phyloP scores from a whole-genome alignment of 2,329 filamentous ascomycete genomes.

The Pseudomassariella vexata region DNA sequence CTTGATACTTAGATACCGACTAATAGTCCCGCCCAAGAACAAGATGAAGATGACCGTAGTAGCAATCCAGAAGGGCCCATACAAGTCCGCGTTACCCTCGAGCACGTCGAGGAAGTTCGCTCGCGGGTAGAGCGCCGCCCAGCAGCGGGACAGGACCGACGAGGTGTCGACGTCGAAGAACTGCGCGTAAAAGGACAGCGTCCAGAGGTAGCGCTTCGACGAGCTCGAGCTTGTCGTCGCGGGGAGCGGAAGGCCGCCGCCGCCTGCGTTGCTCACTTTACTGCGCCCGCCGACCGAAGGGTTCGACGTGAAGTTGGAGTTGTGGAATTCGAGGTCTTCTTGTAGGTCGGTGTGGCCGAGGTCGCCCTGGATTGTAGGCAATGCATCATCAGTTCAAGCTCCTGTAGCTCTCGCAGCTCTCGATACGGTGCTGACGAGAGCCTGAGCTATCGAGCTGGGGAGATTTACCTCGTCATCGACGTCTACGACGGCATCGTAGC shows the following conservation, averaged over 20 bases:
- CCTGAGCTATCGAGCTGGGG: too few relatives aligned
- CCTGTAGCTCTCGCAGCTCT: slow-evolving; percentile 7
- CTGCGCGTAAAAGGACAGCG: slow-evolving; percentile 87
- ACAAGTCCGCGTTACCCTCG: slow-evolving; percentile 93
- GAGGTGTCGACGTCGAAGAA: slow-evolving; percentile 98
- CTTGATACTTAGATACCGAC: slow-evolving; percentile 72
- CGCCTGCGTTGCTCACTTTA: slow-evolving; percentile 39
- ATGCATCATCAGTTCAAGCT: slow-evolving; percentile 7
- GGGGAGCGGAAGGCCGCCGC: slow-evolving; percentile 48
- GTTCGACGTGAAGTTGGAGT: slow-evolving; percentile 71
- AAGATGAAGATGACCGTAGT: slow-evolving; percentile 95
- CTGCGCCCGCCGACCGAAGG: slow-evolving; percentile 37
- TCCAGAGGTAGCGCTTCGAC: slow-evolving; percentile 87
- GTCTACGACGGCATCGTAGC: slow-evolving; percentile 97
- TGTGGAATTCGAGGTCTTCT: slow-evolving; percentile 98
- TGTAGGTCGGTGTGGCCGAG: slow-evolving; percentile 96
- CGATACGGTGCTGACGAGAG: too few relatives aligned
- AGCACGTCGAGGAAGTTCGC: slow-evolving; percentile 95
- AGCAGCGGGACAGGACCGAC: slow-evolving; percentile 81
- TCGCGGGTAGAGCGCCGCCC: slow-evolving; percentile 81
- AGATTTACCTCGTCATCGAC: slow-evolving; percentile 81
- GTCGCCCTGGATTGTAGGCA: slow-evolving; percentile 91
- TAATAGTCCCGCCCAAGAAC: slow-evolving; percentile 92
- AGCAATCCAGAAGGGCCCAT: slow-evolving; percentile 98
- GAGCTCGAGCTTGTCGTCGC: slow-evolving; percentile 42